These are phyloP conservation scores for Gymnopilus dilepis DNA, from an alignment of 768 basidiomycete species.

Conservation along the genomic window DNA sequence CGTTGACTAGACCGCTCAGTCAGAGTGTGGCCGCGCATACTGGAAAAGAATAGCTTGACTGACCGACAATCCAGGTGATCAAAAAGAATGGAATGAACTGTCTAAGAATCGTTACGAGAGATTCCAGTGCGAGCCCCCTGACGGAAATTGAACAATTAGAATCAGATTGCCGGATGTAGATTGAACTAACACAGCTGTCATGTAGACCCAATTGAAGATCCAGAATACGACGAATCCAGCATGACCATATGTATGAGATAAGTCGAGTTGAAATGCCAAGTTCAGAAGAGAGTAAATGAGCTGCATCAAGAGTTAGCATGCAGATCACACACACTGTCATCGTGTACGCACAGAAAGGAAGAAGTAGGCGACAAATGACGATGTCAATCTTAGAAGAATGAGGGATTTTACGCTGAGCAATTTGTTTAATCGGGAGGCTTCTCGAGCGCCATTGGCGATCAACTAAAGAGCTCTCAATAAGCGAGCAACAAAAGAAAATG, in stretches of 20 bases:
- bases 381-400: slow-evolving; percentile 35
- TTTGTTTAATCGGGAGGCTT: slow-evolving; percentile 39
- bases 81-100: slow-evolving; percentile 67
- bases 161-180: background rate
- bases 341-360: slow-evolving; percentile 38
- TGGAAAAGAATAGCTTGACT: slow-evolving; percentile 17
- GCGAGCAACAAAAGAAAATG: background rate
- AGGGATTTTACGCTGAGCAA: slow-evolving; percentile 38
- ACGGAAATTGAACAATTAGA: background rate
- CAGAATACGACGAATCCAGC: slow-evolving; percentile 69
- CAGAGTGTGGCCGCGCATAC: background rate
- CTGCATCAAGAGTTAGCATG: slow-evolving; percentile 28
- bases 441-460: slow-evolving; percentile 41
- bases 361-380: slow-evolving; percentile 39
- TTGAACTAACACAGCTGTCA: slow-evolving; percentile 57
- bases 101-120: slow-evolving; percentile 64
- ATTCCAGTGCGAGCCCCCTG: slow-evolving; percentile 69
- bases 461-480: slow-evolving; percentile 25
- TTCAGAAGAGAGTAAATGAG: slow-evolving; percentile 64
- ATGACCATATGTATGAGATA: slow-evolving; percentile 54
- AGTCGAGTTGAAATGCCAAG: slow-evolving; percentile 63
- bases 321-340: background rate
- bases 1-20: slow-evolving; percentile 48
- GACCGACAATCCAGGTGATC: slow-evolving; percentile 71
- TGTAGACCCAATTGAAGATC: slow-evolving; percentile 71